These are phyloP conservation scores for Fagopyrum esculentum DNA, from an alignment of 148 eudicot genomes.

Conservation along the genomic window DNA sequence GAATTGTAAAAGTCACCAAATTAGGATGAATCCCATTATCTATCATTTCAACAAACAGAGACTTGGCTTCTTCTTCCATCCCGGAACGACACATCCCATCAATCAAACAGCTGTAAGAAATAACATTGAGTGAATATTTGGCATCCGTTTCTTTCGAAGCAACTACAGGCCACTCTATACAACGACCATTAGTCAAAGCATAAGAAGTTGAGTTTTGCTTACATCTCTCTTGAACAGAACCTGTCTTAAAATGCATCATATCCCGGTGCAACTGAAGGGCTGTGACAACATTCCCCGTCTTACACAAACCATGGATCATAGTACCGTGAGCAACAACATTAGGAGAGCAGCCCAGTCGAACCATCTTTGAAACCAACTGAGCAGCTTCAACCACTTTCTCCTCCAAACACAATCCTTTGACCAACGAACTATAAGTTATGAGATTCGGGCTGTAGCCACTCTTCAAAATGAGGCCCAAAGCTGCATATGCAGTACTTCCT, in stretches of 20 bases:
- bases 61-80: not conserved
- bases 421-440: slow-evolving; percentile 20
- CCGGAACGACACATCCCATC: not conserved
- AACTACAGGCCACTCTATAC: not conserved
- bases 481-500: slow-evolving; percentile 14
- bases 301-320: slow-evolving; percentile 21
- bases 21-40: slow-evolving; percentile 15
- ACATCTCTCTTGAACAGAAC: not conserved
- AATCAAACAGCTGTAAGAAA: not conserved
- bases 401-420: not conserved
- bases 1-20: not conserved
- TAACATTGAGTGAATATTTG: not conserved
- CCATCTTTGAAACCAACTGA: slow-evolving; percentile 15
- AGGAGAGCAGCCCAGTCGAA: not conserved
- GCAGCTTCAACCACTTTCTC: slow-evolving; percentile 15
- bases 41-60: slow-evolving; percentile 12
- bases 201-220: slow-evolving; percentile 17
- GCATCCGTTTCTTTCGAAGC: not conserved
- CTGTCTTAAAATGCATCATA: slow-evolving; percentile 4
- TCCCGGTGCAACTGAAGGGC: not conserved
- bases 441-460: slow-evolving; percentile 17
- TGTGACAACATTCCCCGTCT: slow-evolving; percentile 15
- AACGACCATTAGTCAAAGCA: not conserved
- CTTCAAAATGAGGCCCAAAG: slow-evolving; percentile 21
- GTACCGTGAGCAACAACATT: slow-evolving; percentile 17